A percentile compares a stretch with the other conserved stretches of the same genome.
Conservation (phyloP, 1,139 yeast genomes). For the Yamadazyma dendronema region DNA sequence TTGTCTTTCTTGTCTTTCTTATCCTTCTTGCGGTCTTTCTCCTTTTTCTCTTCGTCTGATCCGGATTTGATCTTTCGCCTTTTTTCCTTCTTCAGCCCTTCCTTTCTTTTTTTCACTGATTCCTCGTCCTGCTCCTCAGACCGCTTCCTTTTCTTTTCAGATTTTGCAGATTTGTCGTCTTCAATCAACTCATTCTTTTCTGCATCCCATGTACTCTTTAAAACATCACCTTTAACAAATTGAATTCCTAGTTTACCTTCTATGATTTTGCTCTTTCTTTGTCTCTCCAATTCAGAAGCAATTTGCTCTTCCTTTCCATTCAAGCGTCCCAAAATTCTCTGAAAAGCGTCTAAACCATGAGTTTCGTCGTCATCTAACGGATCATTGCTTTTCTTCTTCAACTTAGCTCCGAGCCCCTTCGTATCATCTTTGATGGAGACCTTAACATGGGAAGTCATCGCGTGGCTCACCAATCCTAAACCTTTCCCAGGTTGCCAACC, state of each 20-base stretch:
- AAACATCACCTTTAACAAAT: slow-evolving; percentile 80
- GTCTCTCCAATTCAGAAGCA: slow-evolving; percentile 58
- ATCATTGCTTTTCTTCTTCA: slow-evolving; percentile 51
- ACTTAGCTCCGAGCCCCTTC: slow-evolving; percentile 81
- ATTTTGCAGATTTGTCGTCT: slow-evolving; percentile 22
- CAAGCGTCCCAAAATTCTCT: slow-evolving; percentile 80
- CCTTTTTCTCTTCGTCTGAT: slow-evolving; percentile 24
- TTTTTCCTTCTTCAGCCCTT: slow-evolving; percentile 23
- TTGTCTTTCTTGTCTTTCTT: slow-evolving; percentile 25
- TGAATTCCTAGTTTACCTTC: slow-evolving; percentile 85
- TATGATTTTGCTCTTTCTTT: slow-evolving; percentile 63
- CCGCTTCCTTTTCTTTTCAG: slow-evolving; percentile 15
- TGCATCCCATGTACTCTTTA: slow-evolving; percentile 84
- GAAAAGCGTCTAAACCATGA: slow-evolving; percentile 91
- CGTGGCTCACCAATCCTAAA: slow-evolving; percentile 67
- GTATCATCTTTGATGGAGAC: slow-evolving; percentile 80
- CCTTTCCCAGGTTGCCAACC: slow-evolving; percentile 97
- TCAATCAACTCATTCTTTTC: slow-evolving; percentile 41
- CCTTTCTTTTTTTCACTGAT: too few relatives aligned
- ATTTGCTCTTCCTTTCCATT: slow-evolving; percentile 72
- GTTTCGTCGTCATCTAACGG: slow-evolving; percentile 78
- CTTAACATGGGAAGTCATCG: slow-evolving; percentile 75
- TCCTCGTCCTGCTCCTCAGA: background rate
- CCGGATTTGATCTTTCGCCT: slow-evolving; percentile 19
- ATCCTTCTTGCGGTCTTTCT: slow-evolving; percentile 18